Evolutionary conservation across 2,329 filamentous ascomycete species (phyloP), one percentile per base, ranked within the genome.

Genomic region (Penicillium sp.): DNA sequence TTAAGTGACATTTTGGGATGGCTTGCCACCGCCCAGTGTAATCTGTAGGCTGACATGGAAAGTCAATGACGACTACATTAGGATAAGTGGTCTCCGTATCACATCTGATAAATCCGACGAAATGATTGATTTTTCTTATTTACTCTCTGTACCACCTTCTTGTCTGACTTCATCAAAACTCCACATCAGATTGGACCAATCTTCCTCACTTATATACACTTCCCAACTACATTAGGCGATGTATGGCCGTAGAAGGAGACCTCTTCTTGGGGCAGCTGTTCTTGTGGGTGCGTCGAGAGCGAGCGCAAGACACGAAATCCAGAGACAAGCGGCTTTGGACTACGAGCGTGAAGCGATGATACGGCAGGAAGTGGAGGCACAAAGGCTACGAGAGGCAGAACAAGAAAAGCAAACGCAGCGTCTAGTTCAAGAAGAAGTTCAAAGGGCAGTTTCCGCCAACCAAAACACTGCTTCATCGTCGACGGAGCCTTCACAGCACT

Each of bases 251-350:
- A 43, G 41, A 43, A 19, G 41, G 24, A 43, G 41, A 43, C 41
- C 41, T 14, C 41, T 43, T 24, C 41, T 43, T 19, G 41, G 41
- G 41, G 41, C 41, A 43, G 41, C 41, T 24, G 41, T 43, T 22
- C 41, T 43, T 22, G 41, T 43, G 41, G 41, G 41, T 43, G 41
- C 41, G 6, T 43, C 41, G 19, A 43, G 41, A 16, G 19, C 19
- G 14, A 43, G 41, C 24, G 41, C 41, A 13, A 14, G 41, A 43
- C 41, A 43, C 11, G 41, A 43, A 43, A 16, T 43, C 2, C 4
- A 43, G 19, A 43, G 41, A 14, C 41, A 43, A 43, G 19, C 41
- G 64, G 62, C 19, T 24, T 43, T 43, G 41, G 19, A 43, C 41
- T 43, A 24, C 19, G 19, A 43, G 41, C 41, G 41, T 43, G 41